Percentiles rank a stretch among this genome's conserved stretches.
These are phyloP conservation scores for Cladosporium halotolerans DNA, from an alignment of 2,329 filamentous ascomycete species.

Conservation along the genomic window DNA sequence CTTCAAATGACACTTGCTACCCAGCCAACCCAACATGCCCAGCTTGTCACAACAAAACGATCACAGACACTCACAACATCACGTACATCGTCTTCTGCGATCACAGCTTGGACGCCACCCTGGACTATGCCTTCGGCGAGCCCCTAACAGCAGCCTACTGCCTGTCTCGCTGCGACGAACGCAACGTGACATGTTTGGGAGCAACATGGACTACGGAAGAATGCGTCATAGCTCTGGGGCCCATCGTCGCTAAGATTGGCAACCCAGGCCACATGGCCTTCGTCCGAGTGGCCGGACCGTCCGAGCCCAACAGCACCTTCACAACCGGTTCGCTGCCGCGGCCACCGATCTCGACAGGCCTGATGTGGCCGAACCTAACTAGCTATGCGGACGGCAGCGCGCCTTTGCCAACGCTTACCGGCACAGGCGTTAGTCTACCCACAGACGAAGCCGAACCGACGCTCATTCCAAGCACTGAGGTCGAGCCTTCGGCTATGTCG, in stretches of 20 bases:
- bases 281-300: neutral
- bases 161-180: slow-evolving; percentile 7
- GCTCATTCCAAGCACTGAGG: neutral
- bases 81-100: slow-evolving; percentile 22
- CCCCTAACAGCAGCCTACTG: slow-evolving; percentile 4
- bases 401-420: neutral
- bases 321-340: neutral
- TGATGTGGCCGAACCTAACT: neutral
- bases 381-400: neutral
- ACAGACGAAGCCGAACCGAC: neutral
- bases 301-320: neutral
- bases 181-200: slow-evolving; percentile 4
- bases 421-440: neutral
- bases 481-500: neutral
- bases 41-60: slow-evolving; percentile 17
- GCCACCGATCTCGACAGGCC: neutral
- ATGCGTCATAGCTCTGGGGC: slow-evolving; percentile 1
- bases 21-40: slow-evolving; percentile 18
- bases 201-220: slow-evolving; percentile 10
- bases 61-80: slow-evolving; percentile 20
- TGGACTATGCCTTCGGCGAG: slow-evolving; percentile 6
- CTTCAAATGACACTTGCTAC: slow-evolving; percentile 16
- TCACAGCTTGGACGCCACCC: slow-evolving; percentile 1
- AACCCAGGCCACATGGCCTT: slow-evolving; percentile 8
- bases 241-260: neutral